Base-by-base conservation (phyloP, 2,329 filamentous ascomycete genomes). In the Apiospora pterosperma region DNA sequence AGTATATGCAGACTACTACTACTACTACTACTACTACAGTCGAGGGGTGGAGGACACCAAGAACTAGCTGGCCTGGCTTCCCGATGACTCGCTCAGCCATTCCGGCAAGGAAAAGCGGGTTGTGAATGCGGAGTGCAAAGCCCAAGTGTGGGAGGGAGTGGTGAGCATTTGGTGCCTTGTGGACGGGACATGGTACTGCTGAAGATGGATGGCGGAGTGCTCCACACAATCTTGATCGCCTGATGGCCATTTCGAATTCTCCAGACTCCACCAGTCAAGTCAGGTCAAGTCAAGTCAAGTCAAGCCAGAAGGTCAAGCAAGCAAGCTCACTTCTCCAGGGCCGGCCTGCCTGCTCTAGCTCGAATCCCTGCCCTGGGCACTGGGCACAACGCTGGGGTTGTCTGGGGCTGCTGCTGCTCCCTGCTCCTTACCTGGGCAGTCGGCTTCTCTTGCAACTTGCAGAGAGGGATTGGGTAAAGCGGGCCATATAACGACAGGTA, bases 181-280 rank as follows among this genome's bases (percentile, higher is more conserved):
- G 36, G 48, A 34, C 21, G 11, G 52, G 2, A 41, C 36, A 63
- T 21, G 59, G 34, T 41, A 41, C 19, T 44, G 42, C 38, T 59
- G 62, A 38, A 59, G 36, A 42, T 25, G 21, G 48, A 55, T n/a
- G 48, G 48, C 48, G 28, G 48, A 34, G 28, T 55, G 48, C 59
- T 41, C 59, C 59, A 61, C 59, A 61, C 59, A 31, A 41, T 61
- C 59, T 61, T 61, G 59, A 61, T 61, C 59, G 59, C 39, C 59
- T 61, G 59, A 61, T 61, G 59, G 59, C 23, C 59, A 38, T 61
- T 61, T 55, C 48, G 59, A 41, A 52, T 61, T 65, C 63, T 62
- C 62, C 62, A 63, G 41, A 62, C 65, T 66, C 67, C 67, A 71
- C 67, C 63, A 72, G 69, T 73, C 68, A 68, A 71, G 69, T 67